These are phyloP conservation scores for Penicillium goetzii DNA, from an alignment of 495 filamentous ascomycete genomes.

Conservation along the genomic window DNA sequence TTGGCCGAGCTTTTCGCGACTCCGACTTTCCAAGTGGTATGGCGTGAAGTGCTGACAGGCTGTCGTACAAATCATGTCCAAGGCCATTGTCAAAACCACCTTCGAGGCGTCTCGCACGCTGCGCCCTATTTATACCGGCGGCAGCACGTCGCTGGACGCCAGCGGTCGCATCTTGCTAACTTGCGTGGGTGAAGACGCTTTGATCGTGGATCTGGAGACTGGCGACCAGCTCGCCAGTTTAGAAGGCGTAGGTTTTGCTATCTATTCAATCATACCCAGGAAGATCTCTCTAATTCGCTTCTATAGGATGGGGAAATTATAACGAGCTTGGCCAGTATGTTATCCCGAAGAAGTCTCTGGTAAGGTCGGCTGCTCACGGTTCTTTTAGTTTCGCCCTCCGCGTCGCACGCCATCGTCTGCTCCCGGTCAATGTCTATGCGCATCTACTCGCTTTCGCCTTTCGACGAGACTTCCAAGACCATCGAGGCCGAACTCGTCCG, in stretches of 20 bases:
- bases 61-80: conserved; percentile 45
- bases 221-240: conserved; percentile 82
- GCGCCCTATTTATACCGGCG: conserved; percentile 92
- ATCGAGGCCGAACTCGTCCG: conserved; percentile 71
- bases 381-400: conserved; percentile 76
- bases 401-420: conserved; percentile 84
- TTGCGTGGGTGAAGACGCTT: conserved; percentile 83
- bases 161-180: conserved; percentile 83
- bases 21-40: conserved; percentile 17
- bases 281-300: conserved; percentile 21
- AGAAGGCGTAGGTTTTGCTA: conserved; percentile 73
- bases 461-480: conserved; percentile 51
- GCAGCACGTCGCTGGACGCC: conserved; percentile 79
- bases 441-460: conserved; percentile 73
- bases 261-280: not conserved
- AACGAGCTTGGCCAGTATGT: conserved; percentile 79
- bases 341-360: conserved; percentile 5
- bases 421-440: conserved; percentile 94
- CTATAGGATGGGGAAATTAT: conserved; percentile 87
- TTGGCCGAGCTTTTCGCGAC: conserved; percentile 35
- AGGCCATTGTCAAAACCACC: conserved; percentile 70
- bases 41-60: conserved; percentile 29
- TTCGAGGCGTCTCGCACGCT: conserved; percentile 82
- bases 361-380: conserved; percentile 15
- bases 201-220: conserved; percentile 82